A percentile compares a stretch with the other conserved stretches of the same genome.
These are phyloP conservation scores for Candida pseudofarinosa DNA, from an alignment of 805 yeast genomes.

Conservation along the genomic window DNA sequence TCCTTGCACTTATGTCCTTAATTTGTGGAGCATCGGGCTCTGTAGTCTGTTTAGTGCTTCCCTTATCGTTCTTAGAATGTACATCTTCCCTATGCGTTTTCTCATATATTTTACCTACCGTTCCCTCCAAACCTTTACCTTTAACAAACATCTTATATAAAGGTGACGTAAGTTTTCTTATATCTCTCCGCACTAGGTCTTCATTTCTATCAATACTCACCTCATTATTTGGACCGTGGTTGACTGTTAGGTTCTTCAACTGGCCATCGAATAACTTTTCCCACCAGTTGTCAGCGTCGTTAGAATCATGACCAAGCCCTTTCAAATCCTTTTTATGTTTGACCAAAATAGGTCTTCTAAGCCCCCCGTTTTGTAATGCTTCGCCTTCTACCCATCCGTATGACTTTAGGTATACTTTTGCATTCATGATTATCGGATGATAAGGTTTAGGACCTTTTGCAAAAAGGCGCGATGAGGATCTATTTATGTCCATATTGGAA, in stretches of 20 bases:
- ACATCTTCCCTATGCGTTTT: neutral
- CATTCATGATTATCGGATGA: conserved; percentile 51
- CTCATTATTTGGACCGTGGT: conserved; percentile 22
- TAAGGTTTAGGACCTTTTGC: conserved; percentile 1
- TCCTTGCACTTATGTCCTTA: conserved; percentile 19
- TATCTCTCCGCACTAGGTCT: conserved; percentile 43
- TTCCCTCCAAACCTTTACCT: conserved; percentile 83
- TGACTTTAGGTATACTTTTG: conserved; percentile 63
- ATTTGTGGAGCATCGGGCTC: conserved; percentile 8
- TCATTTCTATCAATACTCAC: conserved; percentile 52
- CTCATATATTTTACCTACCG: conserved; percentile 43
- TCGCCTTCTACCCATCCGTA: conserved; percentile 95
- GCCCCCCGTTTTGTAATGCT: conserved; percentile 73
- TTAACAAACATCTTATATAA: conserved; percentile 80
- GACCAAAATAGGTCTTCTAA: conserved; percentile 81
- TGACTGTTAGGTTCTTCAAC: conserved; percentile 68
- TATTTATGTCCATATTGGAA: neutral
- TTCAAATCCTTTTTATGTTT: conserved; percentile 86
- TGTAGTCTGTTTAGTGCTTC: conserved; percentile 7
- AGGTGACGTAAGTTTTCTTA: conserved; percentile 58
- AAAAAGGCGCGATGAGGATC: neutral
- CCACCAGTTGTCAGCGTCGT: conserved; percentile 94
- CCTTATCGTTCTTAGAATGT: neutral
- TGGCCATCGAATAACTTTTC: conserved; percentile 93
- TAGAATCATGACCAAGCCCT: conserved; percentile 79